A percentile compares a stretch with the other conserved stretches of the same genome.
These are phyloP conservation scores for Jatropha podagrica DNA, from an alignment of 441 rosid species.

Conservation along the genomic window DNA sequence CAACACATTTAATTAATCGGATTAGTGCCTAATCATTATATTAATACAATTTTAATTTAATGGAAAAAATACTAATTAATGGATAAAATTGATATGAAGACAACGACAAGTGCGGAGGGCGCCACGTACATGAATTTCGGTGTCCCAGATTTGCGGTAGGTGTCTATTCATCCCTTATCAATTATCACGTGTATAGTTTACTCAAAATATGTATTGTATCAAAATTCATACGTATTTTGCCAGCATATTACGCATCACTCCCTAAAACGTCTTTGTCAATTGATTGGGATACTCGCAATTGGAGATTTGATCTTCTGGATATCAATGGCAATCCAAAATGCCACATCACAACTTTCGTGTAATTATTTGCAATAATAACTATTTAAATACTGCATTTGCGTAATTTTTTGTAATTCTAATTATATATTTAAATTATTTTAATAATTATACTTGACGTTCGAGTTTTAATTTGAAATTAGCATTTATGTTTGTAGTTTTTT, in stretches of 20 bases:
- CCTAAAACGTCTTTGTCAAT: not conserved
- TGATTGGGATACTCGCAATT: not conserved
- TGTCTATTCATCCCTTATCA: not conserved
- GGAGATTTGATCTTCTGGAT: not conserved
- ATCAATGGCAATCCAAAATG: not conserved
- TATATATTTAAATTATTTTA: too few relatives aligned
- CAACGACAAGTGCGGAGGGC: not conserved
- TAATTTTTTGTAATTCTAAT: too few relatives aligned
- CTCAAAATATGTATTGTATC: not conserved
- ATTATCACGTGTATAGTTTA: not conserved
- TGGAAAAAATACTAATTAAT: not conserved
- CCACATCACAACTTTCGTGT: not conserved
- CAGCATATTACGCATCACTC: constrained; percentile 2
- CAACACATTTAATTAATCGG: too few relatives aligned
- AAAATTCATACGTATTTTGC: not conserved
- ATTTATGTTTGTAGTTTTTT: too few relatives aligned
- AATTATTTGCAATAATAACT: not conserved
- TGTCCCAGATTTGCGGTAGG: not conserved
- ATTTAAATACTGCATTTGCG: too few relatives aligned
- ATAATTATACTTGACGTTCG: too few relatives aligned
- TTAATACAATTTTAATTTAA: too few relatives aligned
- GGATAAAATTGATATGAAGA: constrained; percentile 1
- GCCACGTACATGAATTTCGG: constrained; percentile 3
- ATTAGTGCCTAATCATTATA: too few relatives aligned
- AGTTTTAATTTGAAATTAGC: too few relatives aligned